Conservation (phyloP, 495 filamentous ascomycete species). For the Hypomontagnella submonticulosa region DNA sequence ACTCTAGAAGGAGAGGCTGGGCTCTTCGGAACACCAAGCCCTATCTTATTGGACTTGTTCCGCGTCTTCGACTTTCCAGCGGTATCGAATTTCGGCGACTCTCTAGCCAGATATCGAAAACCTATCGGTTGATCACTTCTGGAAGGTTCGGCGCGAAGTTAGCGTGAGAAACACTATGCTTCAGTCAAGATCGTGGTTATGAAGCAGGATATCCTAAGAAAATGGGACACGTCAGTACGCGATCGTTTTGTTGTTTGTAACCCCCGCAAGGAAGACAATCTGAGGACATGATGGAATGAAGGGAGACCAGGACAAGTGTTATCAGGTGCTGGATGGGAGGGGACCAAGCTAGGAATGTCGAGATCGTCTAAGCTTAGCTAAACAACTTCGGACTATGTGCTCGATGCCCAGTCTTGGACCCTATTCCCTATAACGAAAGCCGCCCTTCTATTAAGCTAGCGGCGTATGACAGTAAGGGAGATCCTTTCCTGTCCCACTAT, state of each 20-base stretch:
- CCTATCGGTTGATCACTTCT: slow-evolving; percentile 4
- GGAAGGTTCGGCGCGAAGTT: slow-evolving; percentile 14
- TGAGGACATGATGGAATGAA: slow-evolving; percentile 46
- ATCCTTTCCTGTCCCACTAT: slow-evolving; percentile 40
- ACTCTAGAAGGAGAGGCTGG: slow-evolving; percentile 28
- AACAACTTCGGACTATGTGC: slow-evolving; percentile 56
- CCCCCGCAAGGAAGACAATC: slow-evolving; percentile 25
- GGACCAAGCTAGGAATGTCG: slow-evolving; percentile 41
- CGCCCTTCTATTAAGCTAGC: slow-evolving; percentile 50
- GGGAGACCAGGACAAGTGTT: slow-evolving; percentile 39
- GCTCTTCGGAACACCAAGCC: slow-evolving; percentile 20
- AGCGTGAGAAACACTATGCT: slow-evolving; percentile 2
- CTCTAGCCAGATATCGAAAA: slow-evolving; percentile 11
- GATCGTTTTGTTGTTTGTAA: slow-evolving; percentile 40
- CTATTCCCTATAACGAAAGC: slow-evolving; percentile 79
- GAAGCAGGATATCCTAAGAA: slow-evolving; percentile 24
- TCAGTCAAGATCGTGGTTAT: slow-evolving; percentile 17
- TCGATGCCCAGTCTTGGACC: slow-evolving; percentile 80
- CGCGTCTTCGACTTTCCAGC: slow-evolving; percentile 18
- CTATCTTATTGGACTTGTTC: slow-evolving; percentile 1
- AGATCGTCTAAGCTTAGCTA: slow-evolving; percentile 38
- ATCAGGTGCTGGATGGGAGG: slow-evolving; percentile 34
- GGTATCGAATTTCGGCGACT: slow-evolving; percentile 4
- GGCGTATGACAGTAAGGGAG: slow-evolving; percentile 37
- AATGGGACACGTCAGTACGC: slow-evolving; percentile 28